Conservation (phyloP, 257 asterid species). For the Primulina tabacum region DNA sequence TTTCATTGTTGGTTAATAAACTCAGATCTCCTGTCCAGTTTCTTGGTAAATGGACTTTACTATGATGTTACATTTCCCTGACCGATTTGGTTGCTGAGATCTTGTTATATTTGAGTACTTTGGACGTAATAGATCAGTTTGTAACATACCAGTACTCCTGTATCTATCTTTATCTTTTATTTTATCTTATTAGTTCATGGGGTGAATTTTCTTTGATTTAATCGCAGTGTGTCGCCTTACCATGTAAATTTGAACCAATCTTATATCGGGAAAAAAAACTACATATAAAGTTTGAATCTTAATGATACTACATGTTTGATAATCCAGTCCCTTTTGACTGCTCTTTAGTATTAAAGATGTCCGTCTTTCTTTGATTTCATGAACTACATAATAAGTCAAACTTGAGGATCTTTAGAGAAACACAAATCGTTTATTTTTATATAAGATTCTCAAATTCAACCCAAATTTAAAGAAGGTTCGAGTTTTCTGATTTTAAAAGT, state of each 20-base stretch:
- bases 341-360: no score
- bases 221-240: background rate
- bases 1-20: conserved; percentile 31
- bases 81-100: conserved; percentile 19
- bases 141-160: conserved; percentile 32
- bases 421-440: no score
- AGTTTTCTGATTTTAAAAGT: background rate
- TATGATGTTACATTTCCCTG: conserved; percentile 25
- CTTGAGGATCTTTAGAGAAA: background rate
- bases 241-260: background rate
- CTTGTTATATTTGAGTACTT: conserved; percentile 28
- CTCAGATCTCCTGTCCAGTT: conserved; percentile 32
- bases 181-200: conserved; percentile 8
- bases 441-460: background rate
- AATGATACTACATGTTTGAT: background rate
- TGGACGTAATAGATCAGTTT: conserved; percentile 29
- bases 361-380: no score
- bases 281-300: no score
- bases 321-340: background rate
- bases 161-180: conserved; percentile 21
- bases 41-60: conserved; percentile 29
- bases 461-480: background rate
- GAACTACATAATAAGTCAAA: background rate
- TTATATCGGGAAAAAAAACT: no score
- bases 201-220: background rate